Conservation (phyloP, 202 grass and related monocot genomes). For the Zizania palustris region DNA sequence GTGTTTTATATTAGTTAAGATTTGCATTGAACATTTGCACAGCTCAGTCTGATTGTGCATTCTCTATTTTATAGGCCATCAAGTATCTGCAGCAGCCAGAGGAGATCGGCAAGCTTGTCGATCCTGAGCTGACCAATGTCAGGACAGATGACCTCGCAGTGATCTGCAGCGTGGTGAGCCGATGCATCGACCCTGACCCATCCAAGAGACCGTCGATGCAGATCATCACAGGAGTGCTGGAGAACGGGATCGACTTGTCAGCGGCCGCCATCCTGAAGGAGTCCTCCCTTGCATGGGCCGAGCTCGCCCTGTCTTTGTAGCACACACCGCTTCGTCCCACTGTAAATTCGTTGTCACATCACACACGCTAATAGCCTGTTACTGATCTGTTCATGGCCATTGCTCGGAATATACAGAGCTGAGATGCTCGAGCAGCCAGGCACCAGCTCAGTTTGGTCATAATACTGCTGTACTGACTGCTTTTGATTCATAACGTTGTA, state of each 20-base stretch:
- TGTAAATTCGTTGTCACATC: slow-evolving; percentile 37
- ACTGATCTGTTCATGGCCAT: slow-evolving; percentile 15
- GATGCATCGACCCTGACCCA: slow-evolving; percentile 83
- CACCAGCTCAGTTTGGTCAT: slow-evolving; percentile 7
- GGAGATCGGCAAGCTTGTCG: slow-evolving; percentile 74
- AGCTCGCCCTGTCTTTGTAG: slow-evolving; percentile 72
- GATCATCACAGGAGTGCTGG: slow-evolving; percentile 73
- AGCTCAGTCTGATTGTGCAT: slow-evolving; percentile 1
- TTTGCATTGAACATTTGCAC: neutral
- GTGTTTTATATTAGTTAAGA: too few relatives aligned
- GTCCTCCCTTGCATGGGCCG: slow-evolving; percentile 79
- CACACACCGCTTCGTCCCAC: neutral
- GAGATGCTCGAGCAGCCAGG: slow-evolving; percentile 2
- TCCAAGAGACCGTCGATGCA: slow-evolving; percentile 91
- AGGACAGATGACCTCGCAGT: slow-evolving; percentile 61
- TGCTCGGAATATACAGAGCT: slow-evolving; percentile 27
- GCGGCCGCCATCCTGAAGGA: slow-evolving; percentile 78
- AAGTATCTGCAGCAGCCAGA: slow-evolving; percentile 76
- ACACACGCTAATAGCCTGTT: neutral
- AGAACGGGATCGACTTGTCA: slow-evolving; percentile 78
- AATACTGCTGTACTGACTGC: slow-evolving; percentile 29
- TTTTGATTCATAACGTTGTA: slow-evolving; percentile 3
- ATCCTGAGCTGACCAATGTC: slow-evolving; percentile 59
- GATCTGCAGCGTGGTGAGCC: slow-evolving; percentile 80
- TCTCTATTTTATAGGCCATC: slow-evolving; percentile 41